Base-by-base conservation (phyloP, 805 yeast genomes). In the Starmerella tilneyi region DNA sequence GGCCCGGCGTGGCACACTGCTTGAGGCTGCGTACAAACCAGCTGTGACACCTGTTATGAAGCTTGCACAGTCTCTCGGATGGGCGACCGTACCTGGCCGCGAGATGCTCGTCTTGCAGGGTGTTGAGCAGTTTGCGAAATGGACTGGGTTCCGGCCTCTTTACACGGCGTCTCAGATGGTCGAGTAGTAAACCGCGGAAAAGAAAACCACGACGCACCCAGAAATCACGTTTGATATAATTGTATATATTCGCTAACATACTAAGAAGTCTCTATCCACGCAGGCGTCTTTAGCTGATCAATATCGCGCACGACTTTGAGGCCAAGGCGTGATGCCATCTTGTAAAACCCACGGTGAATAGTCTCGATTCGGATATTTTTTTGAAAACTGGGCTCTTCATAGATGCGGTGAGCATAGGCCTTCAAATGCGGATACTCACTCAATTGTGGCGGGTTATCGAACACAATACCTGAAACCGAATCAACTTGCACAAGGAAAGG, bases 11-110 rank as follows among this genome's bases (percentile, higher is more conserved):
- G 70, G 81, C 13, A 69, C 74, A 11, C 68, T 89, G 22, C 66
- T 92, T 43, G 99, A 92, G 54, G 96, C 97, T 40, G 94, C 96
- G 19, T 92, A 92, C 69, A 88, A 85, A 62, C 97, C 97, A 15
- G 67, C 75, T 22, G 71, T 79, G 15, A 89, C 98, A 0, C 92
- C 94, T 17, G 68, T 89, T 32, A 88, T 92, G 96, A 68, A 69
- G 55, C 59, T 82, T 20, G 95, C 96, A 2, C 60, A 60, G 23
- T 74, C 72, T 24, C 68, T 73, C 54, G 72, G 73, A 7, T 85
- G 95, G 94, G 70, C 69, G n/a, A 80, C 79, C n/a, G 73, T 89
- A 53, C 82, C 88, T 8, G 99, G 99, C 11, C 77, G 81, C 28
- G 84, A 86, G 58, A 83, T 94, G 92, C 72, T 92, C 52, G 86